phyloP scores from a whole-genome alignment of 1,284 basidiomycete species.

The Leccinum griseonigrum region DNA sequence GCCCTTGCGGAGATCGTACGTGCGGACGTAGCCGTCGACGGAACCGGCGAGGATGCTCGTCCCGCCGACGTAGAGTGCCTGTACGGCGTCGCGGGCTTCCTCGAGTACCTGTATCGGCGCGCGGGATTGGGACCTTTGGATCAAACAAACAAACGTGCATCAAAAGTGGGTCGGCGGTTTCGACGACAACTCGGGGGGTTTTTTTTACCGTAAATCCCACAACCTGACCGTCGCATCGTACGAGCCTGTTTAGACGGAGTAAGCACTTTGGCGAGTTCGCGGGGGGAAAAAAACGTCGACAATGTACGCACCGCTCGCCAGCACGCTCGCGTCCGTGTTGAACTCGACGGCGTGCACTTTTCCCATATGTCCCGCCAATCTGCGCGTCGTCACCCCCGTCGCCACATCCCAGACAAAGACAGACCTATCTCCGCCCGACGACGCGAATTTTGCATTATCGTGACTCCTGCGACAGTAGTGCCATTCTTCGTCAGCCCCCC shows the following conservation, averaged over 20 bases:
- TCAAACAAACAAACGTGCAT: not conserved
- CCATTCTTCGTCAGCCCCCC: not conserved
- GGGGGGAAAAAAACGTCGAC: not conserved
- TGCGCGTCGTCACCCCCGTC: slow-evolving; percentile 76
- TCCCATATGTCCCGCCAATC: slow-evolving; percentile 85
- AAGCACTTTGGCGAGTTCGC: not conserved
- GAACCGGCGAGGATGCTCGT: slow-evolving; percentile 78
- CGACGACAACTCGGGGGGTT: not conserved
- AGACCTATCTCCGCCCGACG: slow-evolving; percentile 89
- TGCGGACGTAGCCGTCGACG: slow-evolving; percentile 88
- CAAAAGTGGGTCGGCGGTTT: not conserved
- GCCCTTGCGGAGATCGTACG: slow-evolving; percentile 93
- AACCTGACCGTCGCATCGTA: slow-evolving; percentile 86
- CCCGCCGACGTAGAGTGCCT: slow-evolving; percentile 66
- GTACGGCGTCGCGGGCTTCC: slow-evolving; percentile 89
- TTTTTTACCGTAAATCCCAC: slow-evolving; percentile 82
- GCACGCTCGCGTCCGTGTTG: slow-evolving; percentile 79
- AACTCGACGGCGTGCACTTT: slow-evolving; percentile 92
- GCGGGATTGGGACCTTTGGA: slow-evolving; percentile 67
- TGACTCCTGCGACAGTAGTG: slow-evolving; percentile 55
- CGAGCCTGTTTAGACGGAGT: slow-evolving; percentile 51
- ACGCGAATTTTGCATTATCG: slow-evolving; percentile 93
- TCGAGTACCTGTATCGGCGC: slow-evolving; percentile 89
- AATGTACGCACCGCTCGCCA: slow-evolving; percentile 70
- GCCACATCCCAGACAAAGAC: slow-evolving; percentile 97